Percentiles rank a stretch among this genome's conserved stretches.
Evolutionary conservation across 2,329 filamentous ascomycete genomes (phyloP).

Genomic region (Arthrobotrys sinensis): DNA sequence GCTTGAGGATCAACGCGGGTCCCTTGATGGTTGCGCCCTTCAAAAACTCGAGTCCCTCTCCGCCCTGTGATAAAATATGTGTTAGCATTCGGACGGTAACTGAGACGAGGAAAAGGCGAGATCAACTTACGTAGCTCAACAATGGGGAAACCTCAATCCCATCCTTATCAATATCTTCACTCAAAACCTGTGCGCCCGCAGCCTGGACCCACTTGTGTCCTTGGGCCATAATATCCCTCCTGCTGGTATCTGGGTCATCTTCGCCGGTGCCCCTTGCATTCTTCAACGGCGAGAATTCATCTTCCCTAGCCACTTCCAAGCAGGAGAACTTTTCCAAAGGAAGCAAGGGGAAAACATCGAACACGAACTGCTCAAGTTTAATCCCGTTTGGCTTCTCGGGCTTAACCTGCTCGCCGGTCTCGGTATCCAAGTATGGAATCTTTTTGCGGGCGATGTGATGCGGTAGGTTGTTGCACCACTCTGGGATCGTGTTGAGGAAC

Average conservation of each 20-base stretch:
- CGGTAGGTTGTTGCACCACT: conserved; percentile 87
- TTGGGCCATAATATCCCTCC: conserved; percentile 88
- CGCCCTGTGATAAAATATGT: conserved; percentile 69
- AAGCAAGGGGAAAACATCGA: conserved; percentile 95
- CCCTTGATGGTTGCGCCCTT: conserved; percentile 72
- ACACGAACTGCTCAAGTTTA: conserved; percentile 99
- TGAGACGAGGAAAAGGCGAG: neutral
- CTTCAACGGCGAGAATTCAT: conserved; percentile 98
- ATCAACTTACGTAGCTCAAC: conserved; percentile 88
- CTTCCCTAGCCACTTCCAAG: conserved; percentile 95
- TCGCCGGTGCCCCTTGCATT: conserved; percentile 88
- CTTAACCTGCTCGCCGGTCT: conserved; percentile 85
- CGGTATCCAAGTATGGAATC: conserved; percentile 86
- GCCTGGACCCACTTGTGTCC: conserved; percentile 87
- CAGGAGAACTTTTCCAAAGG: conserved; percentile 90
- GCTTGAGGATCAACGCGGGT: conserved; percentile 69
- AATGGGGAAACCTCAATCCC: conserved; percentile 93
- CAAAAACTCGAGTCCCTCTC: conserved; percentile 75
- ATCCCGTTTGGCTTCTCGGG: conserved; percentile 96
- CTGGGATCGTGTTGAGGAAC: conserved; percentile 91
- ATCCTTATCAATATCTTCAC: conserved; percentile 72
- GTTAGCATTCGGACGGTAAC: neutral
- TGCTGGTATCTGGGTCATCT: conserved; percentile 95
- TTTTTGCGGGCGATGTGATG: conserved; percentile 99
- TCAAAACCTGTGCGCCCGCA: conserved; percentile 82